Conservation (phyloP, 1,139 yeast species). For the Candida glucosophila region DNA sequence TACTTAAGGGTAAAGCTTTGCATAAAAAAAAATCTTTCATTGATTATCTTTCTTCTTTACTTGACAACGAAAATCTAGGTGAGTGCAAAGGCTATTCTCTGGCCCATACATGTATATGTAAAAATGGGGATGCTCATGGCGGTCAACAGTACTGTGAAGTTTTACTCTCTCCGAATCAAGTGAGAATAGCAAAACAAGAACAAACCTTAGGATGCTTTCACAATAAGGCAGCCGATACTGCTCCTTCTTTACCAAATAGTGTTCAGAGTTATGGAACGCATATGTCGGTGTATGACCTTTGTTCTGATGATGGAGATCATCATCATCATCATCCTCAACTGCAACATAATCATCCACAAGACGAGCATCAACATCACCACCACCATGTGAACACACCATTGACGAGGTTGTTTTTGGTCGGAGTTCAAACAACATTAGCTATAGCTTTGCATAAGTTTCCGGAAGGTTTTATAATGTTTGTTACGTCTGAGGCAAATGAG, state of each 20-base stretch:
- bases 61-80: constrained; percentile 24
- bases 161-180: too few relatives aligned
- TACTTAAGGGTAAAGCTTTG: too few relatives aligned
- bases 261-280: too few relatives aligned
- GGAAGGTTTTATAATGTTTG: constrained; percentile 84
- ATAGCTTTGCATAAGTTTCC: constrained; percentile 87
- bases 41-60: constrained; percentile 15
- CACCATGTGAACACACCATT: constrained; percentile 75
- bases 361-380: constrained; percentile 63
- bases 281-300: background rate
- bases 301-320: background rate
- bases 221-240: constrained; percentile 1
- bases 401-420: constrained; percentile 72
- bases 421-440: constrained; percentile 84
- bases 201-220: constrained; percentile 1
- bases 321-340: background rate
- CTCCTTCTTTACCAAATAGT: too few relatives aligned
- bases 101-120: constrained; percentile 26
- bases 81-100: constrained; percentile 49
- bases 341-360: background rate
- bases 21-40: constrained; percentile 15
- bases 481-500: constrained; percentile 69
- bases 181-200: constrained; percentile 1
- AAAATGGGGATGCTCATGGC: constrained; percentile 7
- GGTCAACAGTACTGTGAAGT: constrained; percentile 32